Evolutionary conservation across 768 basidiomycete genomes (phyloP).

Genomic region (Butyriboletus loyo): DNA sequence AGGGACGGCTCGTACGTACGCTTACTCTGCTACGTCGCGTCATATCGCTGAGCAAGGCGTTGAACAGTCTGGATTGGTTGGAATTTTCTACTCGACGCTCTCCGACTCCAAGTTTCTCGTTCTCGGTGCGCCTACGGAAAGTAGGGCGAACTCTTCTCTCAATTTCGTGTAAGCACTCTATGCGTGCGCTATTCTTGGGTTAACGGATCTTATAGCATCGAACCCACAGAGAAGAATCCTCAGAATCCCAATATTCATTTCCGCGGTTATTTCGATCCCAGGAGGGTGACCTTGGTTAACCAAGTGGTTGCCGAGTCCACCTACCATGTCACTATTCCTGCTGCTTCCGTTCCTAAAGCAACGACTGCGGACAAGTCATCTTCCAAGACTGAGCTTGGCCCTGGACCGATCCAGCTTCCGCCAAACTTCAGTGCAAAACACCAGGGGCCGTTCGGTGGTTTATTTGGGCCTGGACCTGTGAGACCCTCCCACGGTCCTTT

Average conservation of each 20-base stretch:
- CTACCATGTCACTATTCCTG: slow-evolving; percentile 24
- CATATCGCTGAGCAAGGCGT: not conserved
- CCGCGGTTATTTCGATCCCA: slow-evolving; percentile 35
- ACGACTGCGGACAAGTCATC: not conserved
- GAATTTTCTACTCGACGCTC: slow-evolving; percentile 38
- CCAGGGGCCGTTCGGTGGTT: slow-evolving; percentile 17
- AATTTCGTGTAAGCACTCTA: slow-evolving; percentile 36
- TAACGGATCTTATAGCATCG: slow-evolving; percentile 16
- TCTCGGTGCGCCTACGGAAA: slow-evolving; percentile 32
- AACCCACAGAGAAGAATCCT: slow-evolving; percentile 28
- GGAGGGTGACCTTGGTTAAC: slow-evolving; percentile 31
- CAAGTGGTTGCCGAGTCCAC: slow-evolving; percentile 31
- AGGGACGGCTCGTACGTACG: slow-evolving; percentile 26
- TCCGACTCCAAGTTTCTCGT: slow-evolving; percentile 34
- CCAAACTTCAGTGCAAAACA: not conserved
- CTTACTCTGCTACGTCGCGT: not conserved
- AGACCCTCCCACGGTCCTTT: slow-evolving; percentile 7
- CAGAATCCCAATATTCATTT: slow-evolving; percentile 13
- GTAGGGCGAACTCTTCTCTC: slow-evolving; percentile 34
- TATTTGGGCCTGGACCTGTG: slow-evolving; percentile 24
- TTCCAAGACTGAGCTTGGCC: slow-evolving; percentile 22
- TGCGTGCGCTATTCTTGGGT: not conserved
- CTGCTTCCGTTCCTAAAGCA: slow-evolving; percentile 14
- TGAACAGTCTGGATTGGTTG: slow-evolving; percentile 28
- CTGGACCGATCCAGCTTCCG: slow-evolving; percentile 12